Evolutionary conservation across 768 basidiomycete genomes (phyloP).

Genomic region (Cytidiella melzeri): DNA sequence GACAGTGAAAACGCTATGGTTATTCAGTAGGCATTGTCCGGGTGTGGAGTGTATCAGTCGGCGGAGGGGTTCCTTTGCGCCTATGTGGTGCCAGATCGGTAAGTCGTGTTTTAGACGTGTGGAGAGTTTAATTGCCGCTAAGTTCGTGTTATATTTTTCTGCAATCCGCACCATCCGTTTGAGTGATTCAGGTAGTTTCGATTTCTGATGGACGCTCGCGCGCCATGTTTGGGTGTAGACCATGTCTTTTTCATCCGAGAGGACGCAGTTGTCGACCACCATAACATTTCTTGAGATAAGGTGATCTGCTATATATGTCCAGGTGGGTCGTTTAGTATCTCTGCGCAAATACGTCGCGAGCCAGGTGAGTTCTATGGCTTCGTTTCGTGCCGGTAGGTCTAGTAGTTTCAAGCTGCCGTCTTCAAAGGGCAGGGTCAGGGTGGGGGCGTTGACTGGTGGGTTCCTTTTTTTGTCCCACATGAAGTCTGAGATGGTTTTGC

Average conservation of each 20-base stretch:
- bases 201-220: too few species aligned
- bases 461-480: conserved; percentile 2
- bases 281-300: background rate
- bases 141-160: conserved; percentile 2
- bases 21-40: conserved; percentile 1
- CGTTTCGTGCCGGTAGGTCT: background rate
- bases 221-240: conserved; percentile 3
- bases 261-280: background rate
- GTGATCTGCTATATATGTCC: background rate
- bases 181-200: background rate
- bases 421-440: background rate
- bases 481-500: background rate
- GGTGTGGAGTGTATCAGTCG: background rate
- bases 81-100: conserved; percentile 7
- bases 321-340: background rate
- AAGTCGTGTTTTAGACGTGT: background rate
- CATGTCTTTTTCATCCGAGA: background rate
- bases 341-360: background rate
- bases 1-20: background rate
- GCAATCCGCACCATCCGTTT: background rate
- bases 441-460: background rate
- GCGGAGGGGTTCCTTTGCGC: background rate
- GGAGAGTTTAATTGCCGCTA: background rate
- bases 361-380: conserved; percentile 8
- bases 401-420: conserved; percentile 3